These are phyloP conservation scores for Paspalum notatum DNA, from an alignment of 176 grass and related monocot species.

Conservation along the genomic window DNA sequence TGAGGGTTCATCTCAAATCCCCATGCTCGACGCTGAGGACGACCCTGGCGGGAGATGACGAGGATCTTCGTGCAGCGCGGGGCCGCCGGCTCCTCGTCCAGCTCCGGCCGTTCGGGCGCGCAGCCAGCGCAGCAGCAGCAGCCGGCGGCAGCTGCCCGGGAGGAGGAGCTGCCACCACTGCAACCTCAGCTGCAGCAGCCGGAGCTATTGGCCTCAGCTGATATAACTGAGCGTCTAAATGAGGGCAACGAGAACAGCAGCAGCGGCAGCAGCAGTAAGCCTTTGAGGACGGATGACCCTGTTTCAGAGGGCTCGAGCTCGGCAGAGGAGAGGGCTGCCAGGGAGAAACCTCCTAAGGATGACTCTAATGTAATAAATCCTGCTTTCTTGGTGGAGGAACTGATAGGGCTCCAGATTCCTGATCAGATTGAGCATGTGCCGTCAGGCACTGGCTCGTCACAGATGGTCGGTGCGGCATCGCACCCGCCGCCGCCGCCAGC, in stretches of 20 bases:
- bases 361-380: conserved; percentile 45
- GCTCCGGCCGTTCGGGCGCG: conserved; percentile 53
- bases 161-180: conserved; percentile 44
- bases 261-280: conserved; percentile 55
- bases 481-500: conserved; percentile 78
- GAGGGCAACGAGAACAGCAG: conserved; percentile 45
- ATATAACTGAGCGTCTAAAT: conserved; percentile 41
- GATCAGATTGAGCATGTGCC: conserved; percentile 53
- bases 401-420: conserved; percentile 44
- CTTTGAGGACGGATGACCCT: conserved; percentile 38
- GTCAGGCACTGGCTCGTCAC: conserved; percentile 44
- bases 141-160: conserved; percentile 42
- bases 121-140: conserved; percentile 49
- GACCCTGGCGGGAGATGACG: conserved; percentile 74
- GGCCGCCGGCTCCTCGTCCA: conserved; percentile 76
- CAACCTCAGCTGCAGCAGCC: conserved; percentile 51
- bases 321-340: conserved; percentile 42
- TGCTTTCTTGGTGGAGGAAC: conserved; percentile 51
- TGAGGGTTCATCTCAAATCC: conserved; percentile 26
- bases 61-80: conserved; percentile 95
- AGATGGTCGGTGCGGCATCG: conserved; percentile 47
- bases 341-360: conserved; percentile 57
- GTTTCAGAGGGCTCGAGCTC: conserved; percentile 42
- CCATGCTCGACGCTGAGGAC: conserved; percentile 40
- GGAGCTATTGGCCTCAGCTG: conserved; percentile 35